Base-by-base conservation (phyloP, 1,139 yeast genomes). In the Yamadazyma taylorii region DNA sequence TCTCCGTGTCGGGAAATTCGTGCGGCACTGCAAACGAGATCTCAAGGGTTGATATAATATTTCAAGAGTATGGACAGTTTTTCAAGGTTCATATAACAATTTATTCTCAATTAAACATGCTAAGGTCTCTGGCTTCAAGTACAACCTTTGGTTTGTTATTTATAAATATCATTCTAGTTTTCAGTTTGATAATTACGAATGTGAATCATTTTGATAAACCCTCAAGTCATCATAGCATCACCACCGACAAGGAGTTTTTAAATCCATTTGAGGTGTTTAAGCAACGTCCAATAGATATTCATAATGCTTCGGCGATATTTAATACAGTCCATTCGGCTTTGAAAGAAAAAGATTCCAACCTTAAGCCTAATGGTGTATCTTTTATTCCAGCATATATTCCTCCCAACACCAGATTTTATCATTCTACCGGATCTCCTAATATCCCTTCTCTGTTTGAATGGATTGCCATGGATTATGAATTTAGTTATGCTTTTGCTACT, bases 381-480 rank as follows among this genome's bases (percentile, higher is more conserved):
- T 75, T 67, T 45, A 66, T 78, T 28, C 81, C 84, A 0, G 83
- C 79, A 1, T 67, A 66, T 34, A 62, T 79, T 13, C 81, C 83
- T 0, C 64, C 72, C 26, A 81, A 80, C 4, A 76, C 82, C 0
- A 50, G 73, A 26, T 48, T 79, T 36, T 79, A 73, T 41, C 83
- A 78, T 52, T 60, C 78, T 0, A 66, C 67, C 8, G 53, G 56
- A 3, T 38, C 50, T 8, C 58, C 61, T 2, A 42, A 49, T 4
- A 47, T 75, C 7, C 81, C 82, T 1, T 45, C 50, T 0, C 52
- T 60, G 25, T 66, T 66, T 24, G 83, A 78, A 50, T 78, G 84
- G 83, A 56, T 75, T 7, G 84, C 83, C 2, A 60, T 78, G 69
- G 80, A 76, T 48, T 69, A 63, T 41, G 83, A 78, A 47, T 77